A percentile compares a stretch with the other conserved stretches of the same genome.
phyloP scores from a whole-genome alignment of 2,329 filamentous ascomycete genomes.

The Zymoseptoria brevis region DNA sequence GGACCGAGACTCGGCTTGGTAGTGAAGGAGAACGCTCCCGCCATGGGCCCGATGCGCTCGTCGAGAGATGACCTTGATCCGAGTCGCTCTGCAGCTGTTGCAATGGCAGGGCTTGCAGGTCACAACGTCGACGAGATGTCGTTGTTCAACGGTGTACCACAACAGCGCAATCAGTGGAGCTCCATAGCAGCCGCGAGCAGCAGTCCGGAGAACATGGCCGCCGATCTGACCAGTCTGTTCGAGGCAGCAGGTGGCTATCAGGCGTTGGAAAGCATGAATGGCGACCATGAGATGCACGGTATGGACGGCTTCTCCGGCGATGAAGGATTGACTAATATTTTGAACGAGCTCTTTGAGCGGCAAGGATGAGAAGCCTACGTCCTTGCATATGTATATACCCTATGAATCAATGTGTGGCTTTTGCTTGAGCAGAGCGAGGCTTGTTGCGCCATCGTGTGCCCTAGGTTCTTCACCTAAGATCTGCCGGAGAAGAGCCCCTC shows the following conservation, averaged over 20 bases:
- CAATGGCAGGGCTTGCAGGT: conserved; percentile 58
- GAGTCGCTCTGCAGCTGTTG: conserved; percentile 54
- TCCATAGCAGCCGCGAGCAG: conserved; percentile 34
- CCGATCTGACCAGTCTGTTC: conserved; percentile 56
- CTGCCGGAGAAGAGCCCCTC: not conserved
- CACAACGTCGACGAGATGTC: conserved; percentile 53
- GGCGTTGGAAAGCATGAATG: conserved; percentile 22
- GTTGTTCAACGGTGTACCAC: conserved; percentile 33
- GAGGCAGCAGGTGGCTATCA: conserved; percentile 52
- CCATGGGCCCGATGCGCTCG: not conserved
- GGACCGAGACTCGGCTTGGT: conserved; percentile 60
- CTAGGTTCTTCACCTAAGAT: not conserved
- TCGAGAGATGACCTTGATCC: conserved; percentile 42
- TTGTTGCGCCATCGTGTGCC: not conserved
- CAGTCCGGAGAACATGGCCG: conserved; percentile 54
- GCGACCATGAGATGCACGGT: conserved; percentile 33
- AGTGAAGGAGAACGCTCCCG: conserved; percentile 17
- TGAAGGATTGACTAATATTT: conserved; percentile 51
- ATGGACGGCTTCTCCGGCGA: conserved; percentile 43
- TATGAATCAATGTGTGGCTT: not conserved
- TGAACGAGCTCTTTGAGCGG: conserved; percentile 47
- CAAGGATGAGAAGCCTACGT: not conserved
- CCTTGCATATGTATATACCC: not conserved
- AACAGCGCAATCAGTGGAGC: conserved; percentile 16
- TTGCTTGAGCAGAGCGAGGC: not conserved